Evolutionary conservation across 2,329 filamentous ascomycete genomes (phyloP).

Genomic region (Pseudopithomyces maydicus): DNA sequence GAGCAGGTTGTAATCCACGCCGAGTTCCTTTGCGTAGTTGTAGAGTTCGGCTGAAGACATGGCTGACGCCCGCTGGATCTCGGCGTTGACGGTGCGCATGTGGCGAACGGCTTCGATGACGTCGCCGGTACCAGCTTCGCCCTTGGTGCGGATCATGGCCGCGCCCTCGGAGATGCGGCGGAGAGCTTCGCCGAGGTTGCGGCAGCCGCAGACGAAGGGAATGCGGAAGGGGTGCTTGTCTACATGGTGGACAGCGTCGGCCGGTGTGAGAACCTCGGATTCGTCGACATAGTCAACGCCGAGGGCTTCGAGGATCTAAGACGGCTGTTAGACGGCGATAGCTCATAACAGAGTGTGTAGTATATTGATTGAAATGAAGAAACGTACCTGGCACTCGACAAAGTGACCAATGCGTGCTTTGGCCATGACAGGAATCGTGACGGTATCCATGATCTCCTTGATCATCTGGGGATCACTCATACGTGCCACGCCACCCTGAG

Average conservation of each 20-base stretch:
- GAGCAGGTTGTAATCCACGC: constrained; percentile 76
- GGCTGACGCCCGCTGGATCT: constrained; percentile 74
- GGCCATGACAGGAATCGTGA: constrained; percentile 98
- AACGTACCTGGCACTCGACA: constrained; percentile 82
- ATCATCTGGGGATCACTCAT: constrained; percentile 97
- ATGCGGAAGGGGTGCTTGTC: constrained; percentile 82
- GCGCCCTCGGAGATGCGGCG: constrained; percentile 90
- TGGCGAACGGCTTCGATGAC: constrained; percentile 96
- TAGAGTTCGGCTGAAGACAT: constrained; percentile 76
- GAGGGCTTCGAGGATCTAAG: constrained; percentile 86
- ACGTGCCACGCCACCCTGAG: constrained; percentile 88
- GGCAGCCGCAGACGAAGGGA: constrained; percentile 95
- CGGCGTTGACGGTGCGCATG: constrained; percentile 85
- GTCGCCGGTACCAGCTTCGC: constrained; percentile 95
- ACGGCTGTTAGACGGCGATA: neutral
- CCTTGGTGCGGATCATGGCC: constrained; percentile 98
- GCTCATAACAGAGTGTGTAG: too few species aligned
- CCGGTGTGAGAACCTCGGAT: constrained; percentile 94
- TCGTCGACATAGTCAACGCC: constrained; percentile 99
- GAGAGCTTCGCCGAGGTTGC: constrained; percentile 91
- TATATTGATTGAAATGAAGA: too few species aligned
- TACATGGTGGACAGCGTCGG: constrained; percentile 88
- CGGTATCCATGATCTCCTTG: constrained; percentile 89
- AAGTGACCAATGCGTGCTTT: constrained; percentile 98
- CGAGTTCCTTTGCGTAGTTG: constrained; percentile 79